Percentiles rank a stretch among this genome's conserved stretches.
These are phyloP conservation scores for Yamadazyma phyllophila DNA, from an alignment of 805 yeast genomes.

Conservation along the genomic window DNA sequence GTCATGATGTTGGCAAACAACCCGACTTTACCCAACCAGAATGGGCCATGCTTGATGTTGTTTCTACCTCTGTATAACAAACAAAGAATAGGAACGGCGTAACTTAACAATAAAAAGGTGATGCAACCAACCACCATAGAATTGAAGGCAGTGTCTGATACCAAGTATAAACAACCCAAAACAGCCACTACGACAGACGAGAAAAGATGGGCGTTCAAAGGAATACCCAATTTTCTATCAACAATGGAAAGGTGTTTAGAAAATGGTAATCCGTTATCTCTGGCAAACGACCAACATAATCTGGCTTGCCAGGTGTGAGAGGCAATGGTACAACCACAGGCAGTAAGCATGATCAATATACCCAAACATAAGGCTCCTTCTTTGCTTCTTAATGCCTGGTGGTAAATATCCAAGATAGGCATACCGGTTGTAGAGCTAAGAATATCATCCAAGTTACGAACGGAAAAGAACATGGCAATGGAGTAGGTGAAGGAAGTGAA, in stretches of 20 bases:
- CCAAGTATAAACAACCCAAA: conserved; percentile 62
- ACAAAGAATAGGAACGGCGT: conserved; percentile 53
- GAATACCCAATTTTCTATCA: conserved; percentile 48
- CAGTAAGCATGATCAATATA: conserved; percentile 49
- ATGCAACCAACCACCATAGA: conserved; percentile 63
- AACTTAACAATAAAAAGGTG: conserved; percentile 56
- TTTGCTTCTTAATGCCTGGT: conserved; percentile 52
- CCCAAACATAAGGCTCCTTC: conserved; percentile 57
- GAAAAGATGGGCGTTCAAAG: conserved; percentile 57
- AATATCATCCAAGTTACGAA: conserved; percentile 51
- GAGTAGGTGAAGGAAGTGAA: conserved; percentile 54
- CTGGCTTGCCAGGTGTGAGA: conserved; percentile 70
- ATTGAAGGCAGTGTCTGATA: conserved; percentile 65
- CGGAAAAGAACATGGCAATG: conserved; percentile 58
- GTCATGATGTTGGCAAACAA: conserved; percentile 48
- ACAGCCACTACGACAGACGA: conserved; percentile 52
- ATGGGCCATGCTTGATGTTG: conserved; percentile 60
- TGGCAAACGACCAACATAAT: conserved; percentile 64
- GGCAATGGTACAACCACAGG: conserved; percentile 57
- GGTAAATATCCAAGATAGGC: conserved; percentile 62
- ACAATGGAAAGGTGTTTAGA: conserved; percentile 52
- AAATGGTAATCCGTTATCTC: conserved; percentile 62
- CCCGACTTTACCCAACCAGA: conserved; percentile 62
- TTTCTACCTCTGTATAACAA: conserved; percentile 48
- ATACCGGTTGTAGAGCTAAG: conserved; percentile 52